phyloP scores from a whole-genome alignment of 768 basidiomycete species.

The Phaffia tasmanica region DNA sequence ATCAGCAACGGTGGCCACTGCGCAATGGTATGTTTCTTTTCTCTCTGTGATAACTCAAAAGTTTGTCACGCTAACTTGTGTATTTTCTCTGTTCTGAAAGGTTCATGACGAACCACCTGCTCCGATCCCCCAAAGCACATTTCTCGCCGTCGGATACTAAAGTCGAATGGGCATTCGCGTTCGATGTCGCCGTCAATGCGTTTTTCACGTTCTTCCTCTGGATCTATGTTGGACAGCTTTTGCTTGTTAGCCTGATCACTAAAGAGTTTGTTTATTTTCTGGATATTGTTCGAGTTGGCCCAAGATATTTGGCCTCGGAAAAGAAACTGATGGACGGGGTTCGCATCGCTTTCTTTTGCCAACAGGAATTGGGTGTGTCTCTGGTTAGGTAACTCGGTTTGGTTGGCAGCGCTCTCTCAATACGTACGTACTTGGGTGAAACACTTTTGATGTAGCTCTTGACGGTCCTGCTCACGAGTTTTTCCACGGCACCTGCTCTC shows the following conservation, averaged over 20 bases:
- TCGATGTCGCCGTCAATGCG: constrained; percentile 92
- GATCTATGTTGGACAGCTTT: constrained; percentile 76
- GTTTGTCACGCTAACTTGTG: constrained; percentile 22
- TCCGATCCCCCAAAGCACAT: constrained; percentile 61
- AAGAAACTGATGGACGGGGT: neutral
- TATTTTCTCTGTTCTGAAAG: constrained; percentile 37
- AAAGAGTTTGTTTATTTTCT: constrained; percentile 41
- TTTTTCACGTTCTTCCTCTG: constrained; percentile 91
- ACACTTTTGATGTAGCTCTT: neutral
- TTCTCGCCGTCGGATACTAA: constrained; percentile 49
- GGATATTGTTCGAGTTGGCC: neutral
- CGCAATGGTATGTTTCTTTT: constrained; percentile 53
- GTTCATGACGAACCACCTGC: constrained; percentile 59
- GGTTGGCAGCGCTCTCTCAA: constrained; percentile 21
- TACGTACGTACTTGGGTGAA: constrained; percentile 10
- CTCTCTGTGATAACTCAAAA: neutral
- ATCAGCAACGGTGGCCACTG: constrained; percentile 60
- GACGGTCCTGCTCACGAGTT: neutral
- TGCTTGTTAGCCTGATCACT: constrained; percentile 70
- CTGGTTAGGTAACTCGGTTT: constrained; percentile 25
- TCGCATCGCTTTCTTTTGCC: neutral
- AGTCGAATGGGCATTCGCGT: constrained; percentile 89
- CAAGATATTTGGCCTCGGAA: neutral
- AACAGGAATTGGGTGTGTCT: constrained; percentile 26
- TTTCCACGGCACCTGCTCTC: constrained; percentile 1